These are phyloP conservation scores for Neostapfia colusana DNA, from an alignment of 176 grass and related monocot species.

Conservation along the genomic window DNA sequence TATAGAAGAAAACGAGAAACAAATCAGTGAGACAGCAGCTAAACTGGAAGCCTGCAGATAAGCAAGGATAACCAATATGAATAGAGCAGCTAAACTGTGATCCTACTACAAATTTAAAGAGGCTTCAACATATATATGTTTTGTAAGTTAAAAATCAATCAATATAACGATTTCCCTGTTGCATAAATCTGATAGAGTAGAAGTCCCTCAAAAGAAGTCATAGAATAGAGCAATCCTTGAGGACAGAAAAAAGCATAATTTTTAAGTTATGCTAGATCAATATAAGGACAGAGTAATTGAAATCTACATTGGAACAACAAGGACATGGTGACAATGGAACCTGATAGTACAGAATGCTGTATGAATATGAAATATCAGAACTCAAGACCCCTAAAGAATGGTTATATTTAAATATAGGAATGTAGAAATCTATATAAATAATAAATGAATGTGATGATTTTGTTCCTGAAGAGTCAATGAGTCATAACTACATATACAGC, in stretches of 20 bases:
- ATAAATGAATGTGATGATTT: not conserved
- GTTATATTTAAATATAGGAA: too few species aligned
- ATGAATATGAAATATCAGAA: too few species aligned
- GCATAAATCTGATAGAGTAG: not conserved
- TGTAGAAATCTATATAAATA: not conserved
- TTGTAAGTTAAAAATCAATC: not conserved
- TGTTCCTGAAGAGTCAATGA: not conserved
- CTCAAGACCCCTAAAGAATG: too few species aligned
- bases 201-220: conserved; percentile 1
- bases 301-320: not conserved
- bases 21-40: conserved; percentile 71
- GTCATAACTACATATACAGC: not conserved
- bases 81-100: conserved; percentile 19
- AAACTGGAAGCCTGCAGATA: conserved; percentile 89
- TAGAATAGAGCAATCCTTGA: not conserved
- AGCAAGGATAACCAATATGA: conserved; percentile 31
- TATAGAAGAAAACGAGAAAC: conserved; percentile 87
- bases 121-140: not conserved
- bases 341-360: not conserved
- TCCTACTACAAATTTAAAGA: conserved; percentile 7
- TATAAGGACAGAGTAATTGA: not conserved
- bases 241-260: not conserved
- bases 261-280: not conserved
- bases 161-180: not conserved
- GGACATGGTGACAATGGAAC: not conserved